Evolutionary conservation across 257 asterid species (phyloP).

Genomic region (Solanum stenotomum): DNA sequence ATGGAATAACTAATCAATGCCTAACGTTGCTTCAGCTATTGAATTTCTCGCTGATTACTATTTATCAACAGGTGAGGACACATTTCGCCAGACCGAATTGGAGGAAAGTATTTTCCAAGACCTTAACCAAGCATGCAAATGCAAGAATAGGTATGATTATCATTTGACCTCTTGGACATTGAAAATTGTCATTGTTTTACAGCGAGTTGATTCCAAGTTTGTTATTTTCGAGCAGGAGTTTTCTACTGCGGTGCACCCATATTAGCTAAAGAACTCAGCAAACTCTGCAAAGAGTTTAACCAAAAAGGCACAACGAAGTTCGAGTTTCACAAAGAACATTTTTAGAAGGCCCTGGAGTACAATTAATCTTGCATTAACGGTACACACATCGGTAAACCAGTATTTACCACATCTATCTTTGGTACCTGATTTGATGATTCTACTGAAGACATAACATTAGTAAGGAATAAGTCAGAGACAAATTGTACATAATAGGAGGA

Average conservation of each 20-base stretch:
- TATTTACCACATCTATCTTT: background rate
- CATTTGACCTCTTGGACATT: background rate
- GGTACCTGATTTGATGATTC: background rate
- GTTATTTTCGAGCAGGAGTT: constrained; percentile 48
- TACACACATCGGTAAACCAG: background rate
- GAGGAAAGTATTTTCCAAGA: constrained; percentile 77
- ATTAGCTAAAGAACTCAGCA: constrained; percentile 79
- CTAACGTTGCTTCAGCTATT: background rate
- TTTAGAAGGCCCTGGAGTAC: constrained; percentile 22
- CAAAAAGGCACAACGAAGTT: constrained; percentile 88
- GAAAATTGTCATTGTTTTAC: background rate
- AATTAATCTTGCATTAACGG: background rate
- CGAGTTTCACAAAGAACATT: constrained; percentile 93
- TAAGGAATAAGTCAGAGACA: background rate
- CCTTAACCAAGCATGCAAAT: constrained; percentile 83
- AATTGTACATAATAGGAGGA: background rate
- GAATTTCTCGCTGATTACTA: background rate
- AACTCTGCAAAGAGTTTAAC: constrained; percentile 71
- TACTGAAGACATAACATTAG: background rate
- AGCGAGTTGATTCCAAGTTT: background rate
- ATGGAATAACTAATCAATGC: background rate
- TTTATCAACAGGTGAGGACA: constrained; percentile 60
- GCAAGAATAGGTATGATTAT: constrained; percentile 66
- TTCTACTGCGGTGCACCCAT: constrained; percentile 89
- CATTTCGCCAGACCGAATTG: constrained; percentile 97